phyloP scores from a whole-genome alignment of 1,139 yeast species.

The Saccharomyces hybrid region DNA sequence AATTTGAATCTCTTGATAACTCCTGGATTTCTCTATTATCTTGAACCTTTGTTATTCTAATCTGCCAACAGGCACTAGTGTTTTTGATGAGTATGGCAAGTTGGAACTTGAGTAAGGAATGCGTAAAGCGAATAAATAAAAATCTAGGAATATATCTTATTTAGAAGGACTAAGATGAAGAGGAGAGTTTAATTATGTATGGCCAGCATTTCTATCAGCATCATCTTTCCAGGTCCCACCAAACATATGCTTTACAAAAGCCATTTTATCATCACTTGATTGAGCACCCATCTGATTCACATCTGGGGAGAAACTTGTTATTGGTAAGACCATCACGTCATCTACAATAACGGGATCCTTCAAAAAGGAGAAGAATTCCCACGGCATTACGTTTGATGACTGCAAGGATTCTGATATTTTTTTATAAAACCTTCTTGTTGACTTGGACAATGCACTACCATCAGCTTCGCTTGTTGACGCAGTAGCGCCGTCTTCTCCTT shows the following conservation, averaged over 20 bases:
- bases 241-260: conserved; percentile 64
- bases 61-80: no score
- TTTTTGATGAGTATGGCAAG: neutral
- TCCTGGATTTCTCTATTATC: no score
- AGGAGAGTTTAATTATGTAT: neutral
- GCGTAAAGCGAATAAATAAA: neutral
- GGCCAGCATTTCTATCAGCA: conserved; percentile 16
- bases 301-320: conserved; percentile 68
- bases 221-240: conserved; percentile 61
- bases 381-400: conserved; percentile 27
- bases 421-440: conserved; percentile 25
- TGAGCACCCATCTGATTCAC: conserved; percentile 75
- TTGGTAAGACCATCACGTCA: conserved; percentile 62
- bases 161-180: neutral
- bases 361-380: conserved; percentile 61
- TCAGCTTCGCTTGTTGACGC: conserved; percentile 17
- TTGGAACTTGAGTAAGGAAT: neutral
- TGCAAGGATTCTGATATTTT: conserved; percentile 17
- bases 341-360: conserved; percentile 53
- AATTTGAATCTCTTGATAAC: no score
- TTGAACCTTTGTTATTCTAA: no score
- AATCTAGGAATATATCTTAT: neutral
- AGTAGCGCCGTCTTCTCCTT: conserved; percentile 4
- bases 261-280: conserved; percentile 41
- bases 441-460: conserved; percentile 29